Conservation (phyloP, 2,329 filamentous ascomycete species). For the Ophiocordyceps australis region DNA sequence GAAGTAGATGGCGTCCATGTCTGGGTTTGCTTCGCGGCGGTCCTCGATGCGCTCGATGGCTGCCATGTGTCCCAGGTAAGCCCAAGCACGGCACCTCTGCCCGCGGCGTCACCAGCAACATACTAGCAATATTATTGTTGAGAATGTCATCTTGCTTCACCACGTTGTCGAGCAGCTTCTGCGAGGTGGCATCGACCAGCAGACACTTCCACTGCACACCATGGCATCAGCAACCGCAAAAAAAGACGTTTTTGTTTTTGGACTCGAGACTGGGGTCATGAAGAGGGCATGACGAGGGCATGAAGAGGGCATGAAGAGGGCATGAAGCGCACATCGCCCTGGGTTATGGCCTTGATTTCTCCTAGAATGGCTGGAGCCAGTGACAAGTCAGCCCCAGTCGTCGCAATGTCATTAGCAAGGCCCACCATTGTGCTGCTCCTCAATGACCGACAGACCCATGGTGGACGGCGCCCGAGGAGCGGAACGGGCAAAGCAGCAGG, state of each 20-base stretch:
- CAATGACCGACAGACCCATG: constrained; percentile 74
- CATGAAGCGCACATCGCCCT: constrained; percentile 57
- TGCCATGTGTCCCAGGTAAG: constrained; percentile 26
- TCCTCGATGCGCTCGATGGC: constrained; percentile 93
- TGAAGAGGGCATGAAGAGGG: too few relatives aligned
- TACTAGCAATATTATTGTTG: constrained; percentile 91
- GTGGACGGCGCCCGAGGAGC: constrained; percentile 17
- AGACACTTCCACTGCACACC: constrained; percentile 99
- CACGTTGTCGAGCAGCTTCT: constrained; percentile 76
- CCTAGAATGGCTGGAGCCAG: constrained; percentile 16
- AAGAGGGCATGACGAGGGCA: too few relatives aligned
- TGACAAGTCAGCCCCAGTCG: too few relatives aligned
- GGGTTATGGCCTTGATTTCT: constrained; percentile 56
- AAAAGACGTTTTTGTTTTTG: too few relatives aligned
- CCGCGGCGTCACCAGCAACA: constrained; percentile 13
- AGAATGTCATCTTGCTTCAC: constrained; percentile 93
- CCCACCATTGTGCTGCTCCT: constrained; percentile 50
- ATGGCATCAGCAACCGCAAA: too few relatives aligned
- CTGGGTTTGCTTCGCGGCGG: constrained; percentile 60
- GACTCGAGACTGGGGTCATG: too few relatives aligned
- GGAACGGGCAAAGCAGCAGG: not conserved
- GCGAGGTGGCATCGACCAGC: constrained; percentile 68
- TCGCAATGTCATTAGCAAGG: constrained; percentile 1
- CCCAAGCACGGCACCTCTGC: constrained; percentile 4
- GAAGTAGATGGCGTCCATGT: constrained; percentile 91